These are phyloP conservation scores for Zygoascus hellenicus DNA, from an alignment of 1,139 yeast species.

Conservation along the genomic window DNA sequence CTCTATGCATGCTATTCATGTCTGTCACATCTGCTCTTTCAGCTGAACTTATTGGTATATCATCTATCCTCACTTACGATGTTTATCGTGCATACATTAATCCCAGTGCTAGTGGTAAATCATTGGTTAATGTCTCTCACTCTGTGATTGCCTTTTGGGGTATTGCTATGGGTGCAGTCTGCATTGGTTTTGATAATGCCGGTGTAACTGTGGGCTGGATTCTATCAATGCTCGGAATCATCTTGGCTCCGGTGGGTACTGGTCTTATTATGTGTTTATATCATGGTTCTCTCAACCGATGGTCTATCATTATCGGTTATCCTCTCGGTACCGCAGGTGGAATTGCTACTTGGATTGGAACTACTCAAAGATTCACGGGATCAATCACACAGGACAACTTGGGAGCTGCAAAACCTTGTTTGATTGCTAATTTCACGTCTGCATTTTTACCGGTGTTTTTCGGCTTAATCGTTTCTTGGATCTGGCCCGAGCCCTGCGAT, in stretches of 20 bases:
- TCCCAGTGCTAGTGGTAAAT: slow-evolving; percentile 68
- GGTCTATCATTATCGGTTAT: slow-evolving; percentile 39
- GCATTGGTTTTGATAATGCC: slow-evolving; percentile 73
- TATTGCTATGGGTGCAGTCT: slow-evolving; percentile 70
- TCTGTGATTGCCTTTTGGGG: slow-evolving; percentile 56
- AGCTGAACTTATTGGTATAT: slow-evolving; percentile 79
- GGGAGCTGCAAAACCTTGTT: slow-evolving; percentile 72
- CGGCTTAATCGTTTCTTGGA: slow-evolving; percentile 56
- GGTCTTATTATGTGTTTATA: slow-evolving; percentile 68
- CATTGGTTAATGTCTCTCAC: slow-evolving; percentile 62
- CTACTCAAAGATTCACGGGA: slow-evolving; percentile 28
- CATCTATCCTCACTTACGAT: slow-evolving; percentile 77
- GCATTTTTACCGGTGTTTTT: slow-evolving; percentile 60
- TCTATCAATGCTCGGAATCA: slow-evolving; percentile 70
- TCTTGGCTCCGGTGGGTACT: slow-evolving; percentile 75
- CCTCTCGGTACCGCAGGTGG: slow-evolving; percentile 43
- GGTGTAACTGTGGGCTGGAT: slow-evolving; percentile 79
- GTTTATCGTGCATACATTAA: slow-evolving; percentile 70
- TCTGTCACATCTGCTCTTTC: slow-evolving; percentile 52
- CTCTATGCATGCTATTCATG: slow-evolving; percentile 71
- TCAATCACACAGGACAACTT: slow-evolving; percentile 47
- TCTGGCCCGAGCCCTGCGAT: slow-evolving; percentile 67
- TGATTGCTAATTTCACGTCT: slow-evolving; percentile 78
- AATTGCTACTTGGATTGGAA: slow-evolving; percentile 43
- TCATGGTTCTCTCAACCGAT: slow-evolving; percentile 54